Conservation (phyloP, 768 basidiomycete genomes). For the Trametes sanguinea region DNA sequence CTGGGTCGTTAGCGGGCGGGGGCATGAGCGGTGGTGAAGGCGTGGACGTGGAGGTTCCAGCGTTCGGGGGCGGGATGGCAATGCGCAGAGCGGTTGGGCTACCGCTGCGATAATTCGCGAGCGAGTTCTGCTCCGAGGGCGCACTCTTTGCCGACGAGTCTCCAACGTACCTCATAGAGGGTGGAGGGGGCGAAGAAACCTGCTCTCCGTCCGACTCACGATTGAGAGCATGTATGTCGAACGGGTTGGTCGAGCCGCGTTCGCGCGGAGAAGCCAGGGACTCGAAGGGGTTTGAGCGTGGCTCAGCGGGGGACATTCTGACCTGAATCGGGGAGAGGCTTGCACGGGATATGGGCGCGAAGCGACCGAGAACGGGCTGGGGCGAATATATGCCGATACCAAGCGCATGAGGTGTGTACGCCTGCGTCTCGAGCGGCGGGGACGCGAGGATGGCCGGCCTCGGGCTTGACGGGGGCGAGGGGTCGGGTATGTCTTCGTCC, state of each 20-base stretch:
- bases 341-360: conserved; percentile 24
- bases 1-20: conserved; percentile 12
- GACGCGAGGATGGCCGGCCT: conserved; percentile 17
- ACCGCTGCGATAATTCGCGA: conserved; percentile 15
- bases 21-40: conserved; percentile 23
- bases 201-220: conserved; percentile 6
- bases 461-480: conserved; percentile 15
- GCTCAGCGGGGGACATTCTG: conserved; percentile 21
- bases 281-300: conserved; percentile 24
- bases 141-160: conserved; percentile 16
- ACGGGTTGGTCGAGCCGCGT: conserved; percentile 6
- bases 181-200: conserved; percentile 13
- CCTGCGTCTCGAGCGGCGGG: conserved; percentile 21
- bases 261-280: conserved; percentile 10
- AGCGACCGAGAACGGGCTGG: conserved; percentile 27
- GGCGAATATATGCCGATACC: conserved; percentile 31
- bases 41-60: conserved; percentile 24
- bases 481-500: conserved; percentile 16
- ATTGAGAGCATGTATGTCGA: conserved; percentile 7
- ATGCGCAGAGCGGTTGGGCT: conserved; percentile 23
- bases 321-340: conserved; percentile 18
- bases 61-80: conserved; percentile 26
- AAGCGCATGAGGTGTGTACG: conserved; percentile 28
- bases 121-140: conserved; percentile 17
- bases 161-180: conserved; percentile 15